Evolutionary conservation across 805 yeast species (phyloP), one percentile per base, ranked within the genome.

Genomic region (Saturnispora sekii): DNA sequence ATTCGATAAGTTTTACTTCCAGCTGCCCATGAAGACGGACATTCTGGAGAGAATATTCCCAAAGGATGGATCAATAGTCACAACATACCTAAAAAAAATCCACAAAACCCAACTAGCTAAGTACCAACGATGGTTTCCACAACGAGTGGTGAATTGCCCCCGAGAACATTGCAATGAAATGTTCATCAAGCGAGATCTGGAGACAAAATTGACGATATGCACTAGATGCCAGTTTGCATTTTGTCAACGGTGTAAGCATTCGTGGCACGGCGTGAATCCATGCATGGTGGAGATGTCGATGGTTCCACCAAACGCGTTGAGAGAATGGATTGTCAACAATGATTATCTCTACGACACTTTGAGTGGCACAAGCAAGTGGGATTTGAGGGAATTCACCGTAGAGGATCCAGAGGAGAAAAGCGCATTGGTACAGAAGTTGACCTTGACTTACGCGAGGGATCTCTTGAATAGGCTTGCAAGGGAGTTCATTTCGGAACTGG

Each of bases 221-320:
- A 60, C 66, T 0, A 48, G 55, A 4, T 79, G 84, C 54, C 57
- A 60, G 10, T 66, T 70, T 50, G 77, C 79, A 0, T 79, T 77
- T 50, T 79, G 85, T 53, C 65, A 66, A 48, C 66, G 65, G 26
- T 79, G 85, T 57, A 58, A 67, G 5, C 78, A 71, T 50, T 73
- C 82, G 3, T 79, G 81, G 78, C 85, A 79, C 58, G 81, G 82
- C 1, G 64, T 63, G 41, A 70, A 71, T 46, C 55, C 55, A 26
- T 79, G 85, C 56, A 43, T 38, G 42, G 2, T 38, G 12, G 38
- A 43, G 29, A 38, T 37, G 34, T 61, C 53, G 42, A 53, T 55
- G 48, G 73, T 69, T 46, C 50, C 74, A 0, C 59, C 62, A 10
- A 51, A 54, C 2, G 37, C 17, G 6, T 32, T 43, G 6, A 18